Conservation (phyloP, 495 filamentous ascomycete genomes). For the Talaromyces stipitatus region DNA sequence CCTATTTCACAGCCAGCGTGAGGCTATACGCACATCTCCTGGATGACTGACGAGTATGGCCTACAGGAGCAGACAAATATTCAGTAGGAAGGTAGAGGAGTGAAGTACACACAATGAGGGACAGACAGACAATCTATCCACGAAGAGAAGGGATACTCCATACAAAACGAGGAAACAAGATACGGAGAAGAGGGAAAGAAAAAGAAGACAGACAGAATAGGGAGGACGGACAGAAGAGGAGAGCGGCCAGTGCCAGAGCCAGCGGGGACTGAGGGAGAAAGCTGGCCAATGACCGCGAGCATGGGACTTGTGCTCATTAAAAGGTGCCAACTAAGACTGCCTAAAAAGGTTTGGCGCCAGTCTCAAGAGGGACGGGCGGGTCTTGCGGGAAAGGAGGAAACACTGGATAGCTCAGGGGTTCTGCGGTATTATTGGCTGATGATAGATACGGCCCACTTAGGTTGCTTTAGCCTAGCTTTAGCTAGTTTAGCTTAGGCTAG, state of each 20-base stretch:
- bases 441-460: too few species aligned
- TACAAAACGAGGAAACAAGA: not conserved
- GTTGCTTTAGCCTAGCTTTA: too few species aligned
- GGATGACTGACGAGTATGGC: not conserved
- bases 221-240: not conserved
- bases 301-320: not conserved
- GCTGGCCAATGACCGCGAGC: not conserved
- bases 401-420: not conserved
- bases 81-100: not conserved
- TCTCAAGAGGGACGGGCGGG: too few species aligned
- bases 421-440: not conserved
- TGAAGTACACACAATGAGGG: not conserved
- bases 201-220: not conserved
- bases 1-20: conserved; percentile 3
- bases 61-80: not conserved
- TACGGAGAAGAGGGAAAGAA: not conserved
- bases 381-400: too few species aligned
- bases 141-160: not conserved
- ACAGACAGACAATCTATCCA: not conserved
- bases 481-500: too few species aligned
- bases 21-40: conserved; percentile 4
- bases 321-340: not conserved
- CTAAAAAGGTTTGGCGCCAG: not conserved
- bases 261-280: not conserved
- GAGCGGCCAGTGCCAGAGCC: not conserved